Evolutionary conservation across 441 rosid genomes (phyloP), one percentile per base, ranked within the genome.

Genomic region (Manihot esculenta): DNA sequence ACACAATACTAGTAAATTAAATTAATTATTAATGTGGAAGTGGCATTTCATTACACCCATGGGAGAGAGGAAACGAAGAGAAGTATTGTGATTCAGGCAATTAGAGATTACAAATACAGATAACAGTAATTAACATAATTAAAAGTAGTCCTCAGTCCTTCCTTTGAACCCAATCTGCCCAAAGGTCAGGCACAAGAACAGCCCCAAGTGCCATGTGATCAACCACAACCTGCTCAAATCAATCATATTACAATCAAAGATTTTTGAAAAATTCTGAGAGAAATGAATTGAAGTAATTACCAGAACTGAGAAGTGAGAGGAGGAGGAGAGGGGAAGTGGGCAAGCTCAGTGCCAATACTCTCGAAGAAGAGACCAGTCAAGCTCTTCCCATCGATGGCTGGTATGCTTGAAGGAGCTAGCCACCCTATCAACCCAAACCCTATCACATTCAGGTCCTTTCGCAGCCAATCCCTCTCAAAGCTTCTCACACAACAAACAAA

Each of bases 81-180:
- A 30, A 4, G 2, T 30, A 4, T 1, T 30, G 33, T 30, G 33
- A 30, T 30, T 30, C 4, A 30, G 4, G 33, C 1, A 30, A 30
- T 30, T 30, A 4, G 2, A 30, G 33, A 30, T 30, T 30, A 4
- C 33, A 49, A 7, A 14, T 49, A 18, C 15, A 48, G 53, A 47
- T 17, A 15, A 18, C 7, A 30, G 9, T 26, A 1, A n/a, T 17
- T 60, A 50, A 51, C 3, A 2, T 0, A 10, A 61, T 56, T 83
- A 69, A 71, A 92, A 93, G 84, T 92, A 94, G 42, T 82, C 86
- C 27, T 92, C 97, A 38, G 87, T 80, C 89, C 96, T 90, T 57
- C 97, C 99, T 74, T 90, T 90, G 83, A 92, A 94, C 14, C 99
- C 96, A 74, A 94, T 94, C 77, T 94, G 97, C 54, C 97, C 97